phyloP scores from a whole-genome alignment of 1,284 basidiomycete species.

The Fomitopsis betulina region DNA sequence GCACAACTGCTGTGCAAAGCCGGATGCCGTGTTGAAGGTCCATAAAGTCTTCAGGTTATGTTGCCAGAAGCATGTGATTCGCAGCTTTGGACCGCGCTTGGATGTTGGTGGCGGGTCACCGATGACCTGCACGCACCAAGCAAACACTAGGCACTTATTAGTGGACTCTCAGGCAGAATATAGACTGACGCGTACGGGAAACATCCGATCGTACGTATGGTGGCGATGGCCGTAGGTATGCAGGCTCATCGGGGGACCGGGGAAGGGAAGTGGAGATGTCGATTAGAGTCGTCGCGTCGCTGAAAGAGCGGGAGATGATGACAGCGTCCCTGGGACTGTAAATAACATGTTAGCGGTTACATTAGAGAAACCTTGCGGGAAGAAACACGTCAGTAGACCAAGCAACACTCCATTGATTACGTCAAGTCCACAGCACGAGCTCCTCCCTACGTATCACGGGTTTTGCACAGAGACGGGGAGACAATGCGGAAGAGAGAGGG shows the following conservation, averaged over 20 bases:
- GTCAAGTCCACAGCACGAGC: background rate
- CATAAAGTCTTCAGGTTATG: constrained; percentile 91
- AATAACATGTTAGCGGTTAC: constrained; percentile 7
- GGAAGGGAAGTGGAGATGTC: constrained; percentile 96
- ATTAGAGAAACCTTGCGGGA: no score
- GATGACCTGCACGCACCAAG: constrained; percentile 85
- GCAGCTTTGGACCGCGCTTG: constrained; percentile 37
- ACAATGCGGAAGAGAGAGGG: no score
- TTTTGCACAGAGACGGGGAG: no score
- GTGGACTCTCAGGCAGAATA: background rate
- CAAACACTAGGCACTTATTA: constrained; percentile 58
- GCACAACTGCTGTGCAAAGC: constrained; percentile 68
- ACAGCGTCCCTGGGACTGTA: constrained; percentile 87
- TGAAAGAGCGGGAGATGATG: constrained; percentile 83
- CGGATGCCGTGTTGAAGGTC: constrained; percentile 64
- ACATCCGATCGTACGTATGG: constrained; percentile 94
- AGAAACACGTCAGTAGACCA: no score
- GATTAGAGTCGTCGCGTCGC: constrained; percentile 80
- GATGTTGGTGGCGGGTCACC: constrained; percentile 24
- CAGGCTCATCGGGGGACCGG: constrained; percentile 87
- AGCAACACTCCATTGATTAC: background rate
- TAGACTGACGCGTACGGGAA: constrained; percentile 47
- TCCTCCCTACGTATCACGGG: background rate
- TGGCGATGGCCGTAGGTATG: constrained; percentile 89
- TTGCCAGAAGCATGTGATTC: constrained; percentile 92